A percentile compares a stretch with the other conserved stretches of the same genome.
These are phyloP conservation scores for Cyberlindnera euphorbiae DNA, from an alignment of 805 yeast species.

Conservation along the genomic window DNA sequence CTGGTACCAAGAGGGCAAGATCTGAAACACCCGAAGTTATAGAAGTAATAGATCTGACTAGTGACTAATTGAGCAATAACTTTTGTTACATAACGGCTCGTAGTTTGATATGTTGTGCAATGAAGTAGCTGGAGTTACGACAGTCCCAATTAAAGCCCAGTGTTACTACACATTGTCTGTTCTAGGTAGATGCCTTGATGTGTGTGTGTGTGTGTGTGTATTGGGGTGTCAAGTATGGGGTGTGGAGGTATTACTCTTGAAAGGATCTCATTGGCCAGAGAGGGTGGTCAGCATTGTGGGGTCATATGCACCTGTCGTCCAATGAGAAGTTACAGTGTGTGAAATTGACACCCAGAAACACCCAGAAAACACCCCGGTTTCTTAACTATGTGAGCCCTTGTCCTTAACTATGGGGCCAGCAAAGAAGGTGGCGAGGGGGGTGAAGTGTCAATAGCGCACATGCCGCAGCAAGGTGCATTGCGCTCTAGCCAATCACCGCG, in stretches of 20 bases:
- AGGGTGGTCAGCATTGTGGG: conserved; percentile 2
- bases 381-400: conserved; percentile 6
- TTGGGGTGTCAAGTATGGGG: background rate
- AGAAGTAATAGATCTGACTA: conserved; percentile 10
- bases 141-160: background rate
- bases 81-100: background rate
- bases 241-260: conserved; percentile 4
- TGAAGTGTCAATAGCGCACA: background rate
- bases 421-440: conserved; percentile 4
- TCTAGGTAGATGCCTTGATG: background rate
- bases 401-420: conserved; percentile 12
- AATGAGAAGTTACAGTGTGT: conserved; percentile 1
- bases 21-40: background rate
- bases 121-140: background rate
- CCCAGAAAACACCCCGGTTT: conserved; percentile 16
- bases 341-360: conserved; percentile 4
- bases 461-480: conserved; percentile 2
- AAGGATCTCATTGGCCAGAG: conserved; percentile 8
- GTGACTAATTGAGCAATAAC: background rate
- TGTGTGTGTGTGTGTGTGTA: background rate
- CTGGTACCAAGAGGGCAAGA: background rate
- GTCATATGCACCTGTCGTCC: conserved; percentile 6
- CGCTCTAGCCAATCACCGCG: conserved; percentile 5
- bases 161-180: background rate
- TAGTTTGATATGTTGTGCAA: background rate